These are phyloP conservation scores for Tolypocladium nubicola DNA, from an alignment of 2,329 filamentous ascomycete species.

Conservation along the genomic window DNA sequence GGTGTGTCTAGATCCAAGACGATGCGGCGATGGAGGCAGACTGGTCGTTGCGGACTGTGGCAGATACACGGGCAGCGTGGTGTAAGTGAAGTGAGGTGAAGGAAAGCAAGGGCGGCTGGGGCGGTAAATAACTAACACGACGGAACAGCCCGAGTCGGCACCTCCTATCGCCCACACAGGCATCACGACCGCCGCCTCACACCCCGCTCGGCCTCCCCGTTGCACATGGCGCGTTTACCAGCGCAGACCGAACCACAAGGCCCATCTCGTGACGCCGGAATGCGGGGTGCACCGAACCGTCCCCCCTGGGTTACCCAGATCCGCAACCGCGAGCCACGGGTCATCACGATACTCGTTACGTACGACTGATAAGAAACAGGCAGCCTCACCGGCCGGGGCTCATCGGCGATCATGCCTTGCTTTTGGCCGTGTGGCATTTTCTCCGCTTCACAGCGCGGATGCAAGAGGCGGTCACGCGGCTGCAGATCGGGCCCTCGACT, in stretches of 20 bases:
- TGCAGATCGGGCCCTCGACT: neutral
- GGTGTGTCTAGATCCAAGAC: neutral
- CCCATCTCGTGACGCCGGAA: neutral
- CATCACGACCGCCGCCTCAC: neutral
- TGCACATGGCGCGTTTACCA: neutral
- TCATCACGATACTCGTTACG: neutral
- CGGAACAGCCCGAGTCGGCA: neutral
- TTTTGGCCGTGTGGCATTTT: neutral
- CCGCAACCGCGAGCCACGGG: neutral
- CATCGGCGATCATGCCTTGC: neutral
- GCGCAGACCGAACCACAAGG: neutral
- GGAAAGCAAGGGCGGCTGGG: neutral
- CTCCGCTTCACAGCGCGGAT: neutral
- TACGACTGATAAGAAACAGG: neutral
- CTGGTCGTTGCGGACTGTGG: neutral
- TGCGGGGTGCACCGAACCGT: neutral
- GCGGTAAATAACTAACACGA: neutral
- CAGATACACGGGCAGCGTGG: neutral
- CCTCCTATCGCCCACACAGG: neutral
- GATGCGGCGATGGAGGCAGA: no score
- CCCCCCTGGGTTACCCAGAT: neutral
- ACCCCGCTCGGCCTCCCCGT: neutral
- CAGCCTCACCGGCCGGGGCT: neutral
- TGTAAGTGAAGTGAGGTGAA: neutral
- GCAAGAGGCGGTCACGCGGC: slow-evolving; percentile 5